Conservation (phyloP, 306 rosid genomes). For the barrel medic (Medicago truncatula) region DNA sequence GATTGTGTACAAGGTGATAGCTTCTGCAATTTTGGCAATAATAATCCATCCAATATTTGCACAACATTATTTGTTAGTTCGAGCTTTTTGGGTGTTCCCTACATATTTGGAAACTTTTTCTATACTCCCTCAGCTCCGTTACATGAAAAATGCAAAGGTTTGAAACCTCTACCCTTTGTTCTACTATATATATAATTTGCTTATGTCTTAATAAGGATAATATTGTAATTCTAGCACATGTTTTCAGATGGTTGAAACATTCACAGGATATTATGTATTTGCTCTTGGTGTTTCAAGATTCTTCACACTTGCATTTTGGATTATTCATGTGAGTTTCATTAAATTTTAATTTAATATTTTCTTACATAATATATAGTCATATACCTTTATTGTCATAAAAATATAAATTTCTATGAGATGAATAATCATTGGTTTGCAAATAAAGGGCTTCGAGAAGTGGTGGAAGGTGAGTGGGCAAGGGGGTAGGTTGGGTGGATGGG, state of each 20-base stretch:
- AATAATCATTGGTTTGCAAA: not conserved
- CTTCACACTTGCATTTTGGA: conserved; percentile 72
- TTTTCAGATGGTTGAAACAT: conserved; percentile 79
- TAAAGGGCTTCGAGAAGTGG: no score
- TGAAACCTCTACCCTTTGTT: not conserved
- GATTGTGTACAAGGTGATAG: conserved; percentile 57
- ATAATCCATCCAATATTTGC: conserved; percentile 44
- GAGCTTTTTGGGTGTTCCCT: conserved; percentile 67
- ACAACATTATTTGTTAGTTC: not conserved
- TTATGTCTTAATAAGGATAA: no score
- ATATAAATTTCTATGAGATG: no score
- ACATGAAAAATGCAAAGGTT: conserved; percentile 87
- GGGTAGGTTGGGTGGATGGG: no score
- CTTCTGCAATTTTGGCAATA: conserved; percentile 54
- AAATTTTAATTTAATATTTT: not conserved
- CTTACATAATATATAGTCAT: not conserved
- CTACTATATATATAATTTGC: not conserved
- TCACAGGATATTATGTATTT: conserved; percentile 83
- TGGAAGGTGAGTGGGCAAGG: no score
- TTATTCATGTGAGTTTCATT: conserved; percentile 57
- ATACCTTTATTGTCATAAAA: no score
- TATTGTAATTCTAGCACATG: conserved; percentile 11
- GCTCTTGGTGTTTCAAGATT: conserved; percentile 88
- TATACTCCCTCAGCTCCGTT: conserved; percentile 75
- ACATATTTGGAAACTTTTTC: conserved; percentile 73